Evolutionary conservation across 2,329 filamentous ascomycete species (phyloP), one percentile per base, ranked within the genome.

Genomic region (Ophiostoma sp.): DNA sequence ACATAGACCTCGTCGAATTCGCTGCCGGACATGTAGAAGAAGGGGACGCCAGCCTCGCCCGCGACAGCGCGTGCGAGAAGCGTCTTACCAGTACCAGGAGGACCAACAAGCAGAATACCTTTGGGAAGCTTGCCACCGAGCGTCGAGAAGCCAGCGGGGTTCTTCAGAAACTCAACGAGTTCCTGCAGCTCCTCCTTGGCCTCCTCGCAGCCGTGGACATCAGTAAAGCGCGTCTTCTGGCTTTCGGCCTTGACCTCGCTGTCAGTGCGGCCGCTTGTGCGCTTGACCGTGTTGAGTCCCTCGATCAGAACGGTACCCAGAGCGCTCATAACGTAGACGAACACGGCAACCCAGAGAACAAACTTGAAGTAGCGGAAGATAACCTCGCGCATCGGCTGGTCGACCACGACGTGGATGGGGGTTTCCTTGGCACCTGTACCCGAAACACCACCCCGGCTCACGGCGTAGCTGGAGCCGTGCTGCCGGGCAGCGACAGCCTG

Each of bases 1-100:
- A 99, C 96, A 75, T 97, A 99, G 66, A 99, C 90, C 79, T 99
- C 95, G 75, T 99, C 95, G 76, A 99, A 99, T 78, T 99, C 95
- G 69, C 92, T 96, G 66, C 95, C 95, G 75, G 95, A 99, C 94
- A 99, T 98, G 84, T 97, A 99, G 84, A 98, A 99, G 84, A 99
- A 99, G 1, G 95, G 95, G 18, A 99, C 95, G 68, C 94, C 95
- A 67, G 95, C 93, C 81, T 99, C 95, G 66, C 95, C 95, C 64
- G 95, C 95, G 70, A 99, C 95, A 68, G 95, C 96, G 75, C 95
- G 89, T 71, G 95, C 95, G 70, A 99, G 86, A 55, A 99, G 86
- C 12, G 95, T 99, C 81, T 99, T 99, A 80, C 95, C 95, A 70
- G 95, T 99, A 81, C 95, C 95, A 66, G 95, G 95, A 76, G 95